These are phyloP conservation scores for Metarhizium humberi DNA, from an alignment of 2,329 filamentous ascomycete genomes.

Conservation along the genomic window DNA sequence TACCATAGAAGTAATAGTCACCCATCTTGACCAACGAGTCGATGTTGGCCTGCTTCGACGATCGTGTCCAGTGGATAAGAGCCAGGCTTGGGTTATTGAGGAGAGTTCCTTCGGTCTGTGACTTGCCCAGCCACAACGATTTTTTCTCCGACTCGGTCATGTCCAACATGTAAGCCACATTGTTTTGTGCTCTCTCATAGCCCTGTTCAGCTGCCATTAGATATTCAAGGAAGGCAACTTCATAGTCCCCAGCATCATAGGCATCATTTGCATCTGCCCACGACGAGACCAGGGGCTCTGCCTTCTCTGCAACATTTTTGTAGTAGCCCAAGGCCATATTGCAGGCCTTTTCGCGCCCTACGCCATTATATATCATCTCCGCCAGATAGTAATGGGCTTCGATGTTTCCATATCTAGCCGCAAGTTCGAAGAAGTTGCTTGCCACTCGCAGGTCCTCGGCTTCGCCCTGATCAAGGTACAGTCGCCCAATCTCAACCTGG, in stretches of 20 bases:
- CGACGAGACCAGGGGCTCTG: constrained; percentile 64
- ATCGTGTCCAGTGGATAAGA: constrained; percentile 90
- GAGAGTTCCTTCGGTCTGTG: constrained; percentile 22
- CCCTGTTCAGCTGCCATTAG: constrained; percentile 89
- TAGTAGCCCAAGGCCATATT: constrained; percentile 72
- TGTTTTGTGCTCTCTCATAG: constrained; percentile 81
- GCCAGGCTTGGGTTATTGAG: constrained; percentile 53
- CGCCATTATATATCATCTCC: constrained; percentile 72
- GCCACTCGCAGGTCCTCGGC: constrained; percentile 64
- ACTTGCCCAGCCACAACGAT: constrained; percentile 38
- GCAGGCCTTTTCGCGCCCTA: constrained; percentile 73
- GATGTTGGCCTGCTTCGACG: constrained; percentile 84
- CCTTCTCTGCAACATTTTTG: constrained; percentile 66
- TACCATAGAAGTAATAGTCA: constrained; percentile 85
- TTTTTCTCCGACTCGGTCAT: constrained; percentile 46
- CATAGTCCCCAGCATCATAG: constrained; percentile 68
- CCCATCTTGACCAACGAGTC: constrained; percentile 97
- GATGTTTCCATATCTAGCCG: constrained; percentile 71
- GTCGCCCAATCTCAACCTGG: constrained; percentile 71
- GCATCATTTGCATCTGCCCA: constrained; percentile 78
- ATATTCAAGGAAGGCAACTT: constrained; percentile 71
- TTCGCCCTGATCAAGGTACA: constrained; percentile 77
- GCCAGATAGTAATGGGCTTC: constrained; percentile 90
- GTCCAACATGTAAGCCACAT: constrained; percentile 81
- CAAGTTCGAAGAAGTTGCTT: constrained; percentile 79